phyloP scores from a whole-genome alignment of 1,284 basidiomycete species.

The Bondarzewia mesenterica region DNA sequence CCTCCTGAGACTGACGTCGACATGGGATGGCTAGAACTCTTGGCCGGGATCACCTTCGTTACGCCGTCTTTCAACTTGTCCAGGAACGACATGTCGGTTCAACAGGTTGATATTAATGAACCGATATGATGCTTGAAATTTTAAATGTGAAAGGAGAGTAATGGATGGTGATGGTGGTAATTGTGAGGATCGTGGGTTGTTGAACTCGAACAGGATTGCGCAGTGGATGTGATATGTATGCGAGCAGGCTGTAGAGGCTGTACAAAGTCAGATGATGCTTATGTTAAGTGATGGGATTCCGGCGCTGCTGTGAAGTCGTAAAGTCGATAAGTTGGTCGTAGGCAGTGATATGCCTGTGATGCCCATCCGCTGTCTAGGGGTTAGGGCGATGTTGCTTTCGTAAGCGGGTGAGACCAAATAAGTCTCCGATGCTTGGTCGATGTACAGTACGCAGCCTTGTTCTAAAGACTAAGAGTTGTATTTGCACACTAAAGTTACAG shows the following conservation, averaged over 20 bases:
- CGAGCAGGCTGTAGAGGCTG: neutral
- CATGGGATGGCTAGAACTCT: slow-evolving; percentile 14
- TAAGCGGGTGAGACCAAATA: too few relatives aligned
- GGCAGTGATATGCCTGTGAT: too few relatives aligned
- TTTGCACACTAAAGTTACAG: too few relatives aligned
- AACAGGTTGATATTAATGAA: too few relatives aligned
- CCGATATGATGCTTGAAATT: neutral
- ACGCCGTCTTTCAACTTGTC: slow-evolving; percentile 14
- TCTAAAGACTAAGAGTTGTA: too few relatives aligned
- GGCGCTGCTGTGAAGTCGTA: neutral
- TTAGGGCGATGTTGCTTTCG: too few relatives aligned
- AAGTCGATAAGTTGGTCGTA: neutral
- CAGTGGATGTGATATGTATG: neutral
- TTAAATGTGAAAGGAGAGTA: neutral
- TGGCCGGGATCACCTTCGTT: slow-evolving; percentile 10
- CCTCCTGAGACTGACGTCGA: slow-evolving; percentile 36
- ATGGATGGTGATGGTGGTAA: neutral
- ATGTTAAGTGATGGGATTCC: neutral
- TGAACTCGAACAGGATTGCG: neutral
- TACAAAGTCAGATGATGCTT: neutral
- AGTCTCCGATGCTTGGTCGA: too few relatives aligned
- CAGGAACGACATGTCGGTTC: slow-evolving; percentile 14
- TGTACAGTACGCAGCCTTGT: too few relatives aligned
- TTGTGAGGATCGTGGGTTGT: neutral
- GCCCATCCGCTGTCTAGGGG: too few relatives aligned